These are phyloP conservation scores for Gilbertella persicaria DNA, from an alignment of 371 early-diverging fungal genomes.

Conservation along the genomic window DNA sequence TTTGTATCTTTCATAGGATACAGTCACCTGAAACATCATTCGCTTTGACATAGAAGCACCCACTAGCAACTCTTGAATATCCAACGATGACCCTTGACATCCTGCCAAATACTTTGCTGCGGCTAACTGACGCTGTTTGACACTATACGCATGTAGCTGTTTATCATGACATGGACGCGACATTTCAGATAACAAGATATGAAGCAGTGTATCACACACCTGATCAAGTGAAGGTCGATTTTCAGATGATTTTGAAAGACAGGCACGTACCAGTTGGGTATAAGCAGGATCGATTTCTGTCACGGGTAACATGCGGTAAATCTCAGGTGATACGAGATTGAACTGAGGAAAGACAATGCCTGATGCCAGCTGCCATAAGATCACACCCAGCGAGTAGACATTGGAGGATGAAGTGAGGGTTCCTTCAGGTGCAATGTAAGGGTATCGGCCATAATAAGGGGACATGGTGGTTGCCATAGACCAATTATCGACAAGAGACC, in stretches of 20 bases:
- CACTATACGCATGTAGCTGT: not conserved
- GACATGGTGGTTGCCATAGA: not conserved
- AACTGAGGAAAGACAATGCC: conserved; percentile 44
- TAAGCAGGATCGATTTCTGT: conserved; percentile 7
- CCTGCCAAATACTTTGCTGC: conserved; percentile 11
- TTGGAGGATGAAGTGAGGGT: conserved; percentile 27
- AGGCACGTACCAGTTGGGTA: conserved; percentile 1
- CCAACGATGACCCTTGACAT: not conserved
- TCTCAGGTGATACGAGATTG: conserved; percentile 22
- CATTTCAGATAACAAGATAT: conserved; percentile 1
- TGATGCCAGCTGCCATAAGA: conserved; percentile 47
- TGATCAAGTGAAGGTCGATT: conserved; percentile 13
- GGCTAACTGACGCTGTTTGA: conserved; percentile 1
- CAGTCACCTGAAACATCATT: conserved; percentile 13
- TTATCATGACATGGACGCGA: not conserved
- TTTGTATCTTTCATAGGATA: conserved; percentile 6
- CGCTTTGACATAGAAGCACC: conserved; percentile 21
- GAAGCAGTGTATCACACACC: conserved; percentile 13
- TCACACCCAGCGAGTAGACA: conserved; percentile 44
- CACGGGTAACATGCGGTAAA: conserved; percentile 31
- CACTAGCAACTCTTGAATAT: conserved; percentile 8
- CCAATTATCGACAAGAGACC: conserved; percentile 13
- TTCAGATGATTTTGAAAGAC: conserved; percentile 2
- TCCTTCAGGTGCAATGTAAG: conserved; percentile 46
- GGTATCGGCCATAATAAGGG: conserved; percentile 35